These are phyloP conservation scores for Chenopodium berlandieri DNA, from an alignment of 148 eudicot genomes.

Conservation along the genomic window DNA sequence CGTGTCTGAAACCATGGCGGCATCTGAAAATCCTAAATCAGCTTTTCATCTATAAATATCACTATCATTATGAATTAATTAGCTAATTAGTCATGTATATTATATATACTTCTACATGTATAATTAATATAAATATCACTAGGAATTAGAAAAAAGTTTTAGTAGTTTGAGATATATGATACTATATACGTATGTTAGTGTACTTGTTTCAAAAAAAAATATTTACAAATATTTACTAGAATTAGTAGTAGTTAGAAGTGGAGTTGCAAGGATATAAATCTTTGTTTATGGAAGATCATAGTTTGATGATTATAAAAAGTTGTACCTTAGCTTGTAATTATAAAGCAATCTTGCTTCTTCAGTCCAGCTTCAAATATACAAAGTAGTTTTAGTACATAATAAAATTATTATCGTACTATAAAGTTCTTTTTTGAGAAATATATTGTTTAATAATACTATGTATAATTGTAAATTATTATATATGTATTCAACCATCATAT, in stretches of 20 bases:
- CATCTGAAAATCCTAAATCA: conserved; percentile 22
- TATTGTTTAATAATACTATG: not conserved
- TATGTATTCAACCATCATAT: not conserved
- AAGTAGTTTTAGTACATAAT: conserved; percentile 10
- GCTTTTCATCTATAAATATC: not conserved
- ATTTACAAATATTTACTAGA: not conserved
- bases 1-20: conserved; percentile 60
- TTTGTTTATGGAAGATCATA: not conserved
- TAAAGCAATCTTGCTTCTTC: conserved; percentile 16
- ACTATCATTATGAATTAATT: not conserved
- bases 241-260: conserved; percentile 16
- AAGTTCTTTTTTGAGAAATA: not conserved
- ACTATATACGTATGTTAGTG: conserved; percentile 1
- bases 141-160: not conserved
- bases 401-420: not conserved
- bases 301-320: conserved; percentile 13
- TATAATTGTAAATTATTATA: not conserved
- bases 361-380: conserved; percentile 5
- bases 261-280: not conserved
- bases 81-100: not conserved
- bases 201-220: not conserved
- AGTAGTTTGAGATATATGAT: not conserved
- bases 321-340: conserved; percentile 19
- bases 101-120: not conserved
- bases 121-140: not conserved